These are phyloP conservation scores for Penicillium concentricum DNA, from an alignment of 2,329 filamentous ascomycete species.

Conservation along the genomic window DNA sequence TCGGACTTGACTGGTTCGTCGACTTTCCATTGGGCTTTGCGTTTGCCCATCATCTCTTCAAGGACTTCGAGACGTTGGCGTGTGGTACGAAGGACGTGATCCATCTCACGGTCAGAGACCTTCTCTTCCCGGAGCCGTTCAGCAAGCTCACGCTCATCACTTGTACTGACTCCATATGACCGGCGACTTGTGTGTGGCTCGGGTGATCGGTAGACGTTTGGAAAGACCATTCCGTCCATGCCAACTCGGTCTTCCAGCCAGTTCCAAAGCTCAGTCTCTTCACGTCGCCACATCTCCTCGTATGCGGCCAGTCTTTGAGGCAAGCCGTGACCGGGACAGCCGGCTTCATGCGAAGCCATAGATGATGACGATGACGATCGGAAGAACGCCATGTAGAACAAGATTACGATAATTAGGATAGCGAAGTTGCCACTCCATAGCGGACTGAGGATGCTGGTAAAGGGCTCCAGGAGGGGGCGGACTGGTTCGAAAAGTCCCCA, in stretches of 20 bases:
- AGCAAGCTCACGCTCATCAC: constrained; percentile 50
- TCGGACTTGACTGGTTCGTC: constrained; percentile 23
- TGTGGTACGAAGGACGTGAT: constrained; percentile 79
- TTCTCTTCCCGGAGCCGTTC: constrained; percentile 61
- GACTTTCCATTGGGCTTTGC: constrained; percentile 37
- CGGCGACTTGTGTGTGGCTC: constrained; percentile 43
- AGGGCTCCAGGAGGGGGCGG: constrained; percentile 65
- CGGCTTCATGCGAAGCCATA: constrained; percentile 37
- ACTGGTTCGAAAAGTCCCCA: constrained; percentile 86
- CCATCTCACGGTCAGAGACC: constrained; percentile 72
- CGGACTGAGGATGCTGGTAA: constrained; percentile 67
- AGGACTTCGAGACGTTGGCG: constrained; percentile 79
- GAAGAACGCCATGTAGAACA: constrained; percentile 75
- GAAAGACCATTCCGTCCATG: constrained; percentile 56
- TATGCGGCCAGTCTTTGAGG: constrained; percentile 77
- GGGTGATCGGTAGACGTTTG: constrained; percentile 29
- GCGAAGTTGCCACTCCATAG: constrained; percentile 75
- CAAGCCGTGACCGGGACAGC: constrained; percentile 41
- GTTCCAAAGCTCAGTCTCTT: constrained; percentile 87
- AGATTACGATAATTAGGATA: constrained; percentile 69
- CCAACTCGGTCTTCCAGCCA: constrained; percentile 88
- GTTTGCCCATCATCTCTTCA: constrained; percentile 68
- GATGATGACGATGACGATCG: constrained; percentile 44
- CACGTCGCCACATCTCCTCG: constrained; percentile 85
- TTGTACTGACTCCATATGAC: constrained; percentile 40